A percentile compares a stretch with the other conserved stretches of the same genome.
Evolutionary conservation across 2,329 filamentous ascomycete genomes (phyloP).

Genomic region (Phaeosphaeriaceae sp.): DNA sequence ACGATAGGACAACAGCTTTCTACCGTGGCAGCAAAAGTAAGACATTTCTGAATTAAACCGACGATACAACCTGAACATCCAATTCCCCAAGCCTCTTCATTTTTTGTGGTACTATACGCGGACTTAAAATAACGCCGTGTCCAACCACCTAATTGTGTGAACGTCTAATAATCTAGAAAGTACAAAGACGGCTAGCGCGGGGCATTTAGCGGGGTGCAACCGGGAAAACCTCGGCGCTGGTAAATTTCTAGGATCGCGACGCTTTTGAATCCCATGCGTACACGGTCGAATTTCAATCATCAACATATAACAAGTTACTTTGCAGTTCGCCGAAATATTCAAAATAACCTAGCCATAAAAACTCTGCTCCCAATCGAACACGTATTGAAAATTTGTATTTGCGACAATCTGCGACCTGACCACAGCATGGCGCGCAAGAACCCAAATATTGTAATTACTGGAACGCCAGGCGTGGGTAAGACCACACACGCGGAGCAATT

Average conservation of each 20-base stretch:
- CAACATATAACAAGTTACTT: too few relatives aligned
- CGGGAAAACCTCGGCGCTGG: constrained; percentile 22
- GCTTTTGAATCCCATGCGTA: not conserved
- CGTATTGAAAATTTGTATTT: not conserved
- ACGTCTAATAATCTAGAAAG: too few relatives aligned
- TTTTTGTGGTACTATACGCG: too few relatives aligned
- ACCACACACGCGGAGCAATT: constrained; percentile 88
- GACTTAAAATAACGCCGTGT: too few relatives aligned
- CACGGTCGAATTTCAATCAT: not conserved
- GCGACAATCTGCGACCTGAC: not conserved
- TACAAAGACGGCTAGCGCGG: constrained; percentile 15
- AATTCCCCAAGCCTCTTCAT: too few relatives aligned
- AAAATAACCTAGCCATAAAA: too few relatives aligned
- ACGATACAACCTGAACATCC: not conserved
- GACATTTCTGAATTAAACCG: too few relatives aligned
- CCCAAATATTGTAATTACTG: constrained; percentile 94
- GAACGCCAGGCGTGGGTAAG: constrained; percentile 95
- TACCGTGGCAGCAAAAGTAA: constrained; percentile 4
- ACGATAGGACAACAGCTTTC: not conserved
- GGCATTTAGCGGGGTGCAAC: constrained; percentile 16
- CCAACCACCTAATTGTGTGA: too few relatives aligned
- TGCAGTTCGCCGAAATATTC: too few relatives aligned
- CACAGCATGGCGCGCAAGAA: constrained; percentile 48
- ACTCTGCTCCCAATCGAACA: too few relatives aligned
- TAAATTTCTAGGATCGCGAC: constrained; percentile 22